A percentile compares a stretch with the other conserved stretches of the same genome.
phyloP scores from a whole-genome alignment of 176 grass and related monocot species.

The Paspalum vaginatum region DNA sequence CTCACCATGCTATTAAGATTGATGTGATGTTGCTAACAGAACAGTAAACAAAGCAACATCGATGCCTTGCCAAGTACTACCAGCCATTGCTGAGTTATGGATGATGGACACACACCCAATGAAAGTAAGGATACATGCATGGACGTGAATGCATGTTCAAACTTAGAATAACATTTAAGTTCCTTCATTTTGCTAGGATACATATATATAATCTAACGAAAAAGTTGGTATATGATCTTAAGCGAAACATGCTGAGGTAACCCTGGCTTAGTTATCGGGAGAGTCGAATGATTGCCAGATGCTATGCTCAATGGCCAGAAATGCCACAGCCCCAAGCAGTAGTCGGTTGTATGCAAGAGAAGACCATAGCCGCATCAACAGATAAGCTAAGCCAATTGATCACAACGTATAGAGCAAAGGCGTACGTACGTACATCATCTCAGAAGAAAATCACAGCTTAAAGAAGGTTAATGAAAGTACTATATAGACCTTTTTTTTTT shows the following conservation, averaged over 20 bases:
- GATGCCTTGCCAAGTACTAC: background rate
- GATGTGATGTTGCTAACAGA: background rate
- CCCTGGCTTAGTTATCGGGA: background rate
- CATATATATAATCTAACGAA: background rate
- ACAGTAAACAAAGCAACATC: background rate
- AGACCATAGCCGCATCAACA: too few relatives aligned
- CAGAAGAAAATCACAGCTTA: too few relatives aligned
- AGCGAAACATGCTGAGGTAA: background rate
- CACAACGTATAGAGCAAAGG: too few relatives aligned
- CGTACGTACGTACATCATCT: too few relatives aligned
- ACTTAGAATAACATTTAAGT: background rate
- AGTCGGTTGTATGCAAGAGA: too few relatives aligned
- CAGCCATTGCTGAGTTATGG: background rate
- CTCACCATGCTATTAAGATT: background rate
- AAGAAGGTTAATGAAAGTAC: too few relatives aligned
- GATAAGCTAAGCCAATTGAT: too few relatives aligned
- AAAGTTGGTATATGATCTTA: background rate
- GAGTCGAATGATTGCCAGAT: background rate
- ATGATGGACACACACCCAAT: background rate
- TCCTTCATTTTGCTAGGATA: background rate
- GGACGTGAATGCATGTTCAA: background rate
- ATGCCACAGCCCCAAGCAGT: too few relatives aligned
- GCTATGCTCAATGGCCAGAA: background rate
- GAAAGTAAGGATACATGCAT: background rate
- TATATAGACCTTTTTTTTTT: background rate